Base-by-base conservation (phyloP, 164 flowering plant species). In the Saururus chinensis region DNA sequence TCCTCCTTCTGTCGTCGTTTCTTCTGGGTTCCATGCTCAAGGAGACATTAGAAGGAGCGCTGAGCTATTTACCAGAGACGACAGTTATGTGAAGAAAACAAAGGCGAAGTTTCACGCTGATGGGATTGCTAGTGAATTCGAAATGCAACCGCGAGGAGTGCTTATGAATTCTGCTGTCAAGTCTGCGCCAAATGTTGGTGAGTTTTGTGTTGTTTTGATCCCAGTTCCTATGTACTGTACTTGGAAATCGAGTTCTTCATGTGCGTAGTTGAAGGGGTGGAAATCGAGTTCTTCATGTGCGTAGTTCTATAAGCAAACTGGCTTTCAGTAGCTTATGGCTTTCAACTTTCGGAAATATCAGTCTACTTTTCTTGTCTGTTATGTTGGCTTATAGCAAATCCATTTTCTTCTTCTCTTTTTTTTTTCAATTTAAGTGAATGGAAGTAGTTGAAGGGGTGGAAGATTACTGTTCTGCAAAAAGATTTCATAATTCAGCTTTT, bases 31-130 rank as follows among this genome's bases (percentile, higher is more conserved):
- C 14, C 60, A 22, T 40, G 8, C 67, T 23, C 63, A 59, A 40
- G 65, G 68, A 63, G 72, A 62, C 14, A n/a, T 35, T 30, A 19
- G 48, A 22, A 69, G 60, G 25, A 69, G 70, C 54, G 41, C 71
- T 4, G 78, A 78, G 61, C 63, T 74, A 68, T 70, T 77, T 66
- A 70, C 77, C 45, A 85, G 76, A 64, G 96, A 89, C 64, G 96
- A 86, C 57, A 82, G 75, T 61, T 89, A 67, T 68, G 61, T 89
- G 52, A 78, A 64, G 73, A 82, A 74, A 67, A 30, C 80, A 6
- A 84, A 82, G 64, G 22, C 79, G 0, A 26, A 70, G 0, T 75
- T 78, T 23, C 69, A 54, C 65, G 54, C 42, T 7, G 87, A 78
- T 64, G 82, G 86, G 41, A 65, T 75, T 74, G 77, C 76, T 23